A percentile compares a stretch with the other conserved stretches of the same genome.
These are phyloP conservation scores for Mycena vitilis DNA, from an alignment of 768 basidiomycete species.

Conservation along the genomic window DNA sequence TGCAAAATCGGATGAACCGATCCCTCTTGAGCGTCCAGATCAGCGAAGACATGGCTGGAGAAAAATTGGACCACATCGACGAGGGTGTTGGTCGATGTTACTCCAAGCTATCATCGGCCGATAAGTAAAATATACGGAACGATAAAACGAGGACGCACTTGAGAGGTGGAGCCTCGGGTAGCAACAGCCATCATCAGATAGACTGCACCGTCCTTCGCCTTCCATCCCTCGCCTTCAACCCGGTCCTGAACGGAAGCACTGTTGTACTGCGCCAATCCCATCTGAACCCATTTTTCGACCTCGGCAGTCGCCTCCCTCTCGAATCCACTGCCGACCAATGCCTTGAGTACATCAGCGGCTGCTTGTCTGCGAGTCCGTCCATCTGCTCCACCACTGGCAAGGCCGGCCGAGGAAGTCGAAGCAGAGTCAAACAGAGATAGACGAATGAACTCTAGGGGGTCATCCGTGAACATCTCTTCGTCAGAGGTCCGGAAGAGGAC, in stretches of 20 bases:
- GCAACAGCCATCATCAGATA: slow-evolving; percentile 96
- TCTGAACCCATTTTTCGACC: slow-evolving; percentile 85
- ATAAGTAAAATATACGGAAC: slow-evolving; percentile 19
- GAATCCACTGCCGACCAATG: slow-evolving; percentile 83
- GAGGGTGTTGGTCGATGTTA: slow-evolving; percentile 91
- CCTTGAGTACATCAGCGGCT: slow-evolving; percentile 95
- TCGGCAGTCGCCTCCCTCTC: slow-evolving; percentile 91
- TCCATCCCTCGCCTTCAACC: slow-evolving; percentile 78
- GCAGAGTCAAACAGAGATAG: slow-evolving; percentile 66
- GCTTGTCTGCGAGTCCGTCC: slow-evolving; percentile 90
- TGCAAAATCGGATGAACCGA: slow-evolving; percentile 90
- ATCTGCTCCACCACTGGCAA: slow-evolving; percentile 57
- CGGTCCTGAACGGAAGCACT: slow-evolving; percentile 42
- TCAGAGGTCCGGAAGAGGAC: slow-evolving; percentile 89
- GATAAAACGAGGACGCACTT: slow-evolving; percentile 59
- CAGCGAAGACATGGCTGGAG: slow-evolving; percentile 88
- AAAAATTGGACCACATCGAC: slow-evolving; percentile 97
- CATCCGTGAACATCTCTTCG: slow-evolving; percentile 96
- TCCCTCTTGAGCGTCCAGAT: slow-evolving; percentile 77
- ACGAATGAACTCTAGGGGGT: slow-evolving; percentile 94
- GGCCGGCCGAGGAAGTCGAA: slow-evolving; percentile 64
- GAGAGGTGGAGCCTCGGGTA: slow-evolving; percentile 85
- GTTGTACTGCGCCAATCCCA: slow-evolving; percentile 76
- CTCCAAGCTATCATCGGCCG: slow-evolving; percentile 73
- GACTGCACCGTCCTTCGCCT: slow-evolving; percentile 92